Evolutionary conservation across 805 yeast species (phyloP), one percentile per base, ranked within the genome.

Genomic region (Candida xiaguanensis): DNA sequence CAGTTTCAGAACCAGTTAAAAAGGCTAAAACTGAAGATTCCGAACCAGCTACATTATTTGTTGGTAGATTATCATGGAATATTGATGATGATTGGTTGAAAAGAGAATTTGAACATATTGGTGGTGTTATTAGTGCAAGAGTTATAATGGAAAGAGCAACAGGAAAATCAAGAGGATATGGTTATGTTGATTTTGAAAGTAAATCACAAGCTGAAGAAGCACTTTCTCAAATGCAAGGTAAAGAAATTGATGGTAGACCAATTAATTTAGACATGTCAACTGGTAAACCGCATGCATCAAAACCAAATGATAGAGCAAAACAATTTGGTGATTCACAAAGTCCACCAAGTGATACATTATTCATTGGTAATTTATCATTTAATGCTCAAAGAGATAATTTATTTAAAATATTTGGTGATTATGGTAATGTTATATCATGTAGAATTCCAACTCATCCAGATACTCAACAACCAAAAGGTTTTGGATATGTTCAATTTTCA

Each of bases 381-480:
- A 77, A 83, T 55, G 86, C 87, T 52, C 78, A 81, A 67, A 84
- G 88, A 70, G 96, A 90, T 63, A 69, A 69, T 46, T 72, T 93
- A 52, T 82, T 74, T 64, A 80, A 77, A 53, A 63, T 79, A 30
- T 93, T 93, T 58, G 79, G 83, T 52, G 78, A 77, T 58, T 75
- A 77, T 65, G 98, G 96, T 62, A 75, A 77, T 46, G 87, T 93
- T 46, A 69, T 88, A 40, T 86, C 95, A 47, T 90, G 89, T 53
- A 84, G 99, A 75, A 74, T 93, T 52, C 99, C 99, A 66, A 91
- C 98, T 31, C 95, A 93, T 72, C 97, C 96, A 59, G 98, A 91
- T 67, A 90, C 98, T 50, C 95, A 89, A 66, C 96, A 91, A 73
- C 95, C 95, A 67, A 93, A 93, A 80, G 99, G 99, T 53, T 93